Conservation (phyloP, 495 filamentous ascomycete species). For the Zalerion maritima region DNA sequence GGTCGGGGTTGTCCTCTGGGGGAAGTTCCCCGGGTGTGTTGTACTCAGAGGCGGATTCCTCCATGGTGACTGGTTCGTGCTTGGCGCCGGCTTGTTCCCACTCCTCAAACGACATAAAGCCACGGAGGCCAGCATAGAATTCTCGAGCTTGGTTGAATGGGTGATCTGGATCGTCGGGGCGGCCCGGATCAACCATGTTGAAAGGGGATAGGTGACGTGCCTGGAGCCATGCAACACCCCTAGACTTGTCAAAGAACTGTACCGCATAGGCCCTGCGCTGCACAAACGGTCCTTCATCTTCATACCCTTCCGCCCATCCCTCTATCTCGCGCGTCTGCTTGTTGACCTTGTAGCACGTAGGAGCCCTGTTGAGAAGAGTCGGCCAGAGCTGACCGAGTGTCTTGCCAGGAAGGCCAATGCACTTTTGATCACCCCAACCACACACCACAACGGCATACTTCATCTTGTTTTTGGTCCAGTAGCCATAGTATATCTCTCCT, state of each 20-base stretch:
- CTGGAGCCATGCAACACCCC: slow-evolving; percentile 11
- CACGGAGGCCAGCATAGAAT: slow-evolving; percentile 15
- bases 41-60: no score
- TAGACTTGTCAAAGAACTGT: slow-evolving; percentile 21
- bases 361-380: slow-evolving; percentile 18
- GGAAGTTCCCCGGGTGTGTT: no score
- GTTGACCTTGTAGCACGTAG: slow-evolving; percentile 22
- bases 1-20: no score
- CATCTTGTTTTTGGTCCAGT: slow-evolving; percentile 13
- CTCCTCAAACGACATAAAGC: slow-evolving; percentile 12
- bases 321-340: slow-evolving; percentile 11
- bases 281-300: slow-evolving; percentile 19
- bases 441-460: slow-evolving; percentile 26
- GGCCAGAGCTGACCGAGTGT: slow-evolving; percentile 17
- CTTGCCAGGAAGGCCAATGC: slow-evolving; percentile 17
- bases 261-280: slow-evolving; percentile 26
- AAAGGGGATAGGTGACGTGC: slow-evolving; percentile 10
- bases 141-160: slow-evolving; percentile 13
- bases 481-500: slow-evolving; percentile 20
- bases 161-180: slow-evolving; percentile 3
- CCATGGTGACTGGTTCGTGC: no score
- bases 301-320: slow-evolving; percentile 26
- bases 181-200: slow-evolving; percentile 7
- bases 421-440: slow-evolving; percentile 18
- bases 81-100: slow-evolving; percentile 9